phyloP scores from a whole-genome alignment of 805 yeast genomes.

The Ogataea dorogensis region DNA sequence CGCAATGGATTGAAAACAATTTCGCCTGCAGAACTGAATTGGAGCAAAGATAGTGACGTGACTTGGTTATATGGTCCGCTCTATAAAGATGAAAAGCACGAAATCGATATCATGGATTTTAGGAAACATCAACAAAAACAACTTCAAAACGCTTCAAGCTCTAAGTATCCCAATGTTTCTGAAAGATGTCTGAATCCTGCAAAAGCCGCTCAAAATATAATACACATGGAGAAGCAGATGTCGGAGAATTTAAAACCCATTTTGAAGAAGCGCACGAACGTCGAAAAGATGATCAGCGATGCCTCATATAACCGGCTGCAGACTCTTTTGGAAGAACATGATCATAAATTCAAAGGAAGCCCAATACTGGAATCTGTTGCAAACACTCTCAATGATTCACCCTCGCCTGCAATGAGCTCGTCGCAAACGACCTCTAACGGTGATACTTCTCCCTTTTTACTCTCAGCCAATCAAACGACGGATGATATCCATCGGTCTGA shows the following conservation, averaged over 20 bases:
- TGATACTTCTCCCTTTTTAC: slow-evolving; percentile 21
- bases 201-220: neutral
- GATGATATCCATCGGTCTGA: slow-evolving; percentile 13
- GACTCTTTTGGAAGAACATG: slow-evolving; percentile 31
- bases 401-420: slow-evolving; percentile 19
- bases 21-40: slow-evolving; percentile 86
- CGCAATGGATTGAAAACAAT: slow-evolving; percentile 70
- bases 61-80: slow-evolving; percentile 97
- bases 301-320: slow-evolving; percentile 37
- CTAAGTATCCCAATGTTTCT: neutral
- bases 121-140: slow-evolving; percentile 13
- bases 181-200: neutral
- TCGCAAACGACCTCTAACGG: slow-evolving; percentile 11
- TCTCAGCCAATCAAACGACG: slow-evolving; percentile 21
- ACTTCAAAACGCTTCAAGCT: slow-evolving; percentile 3
- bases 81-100: slow-evolving; percentile 26
- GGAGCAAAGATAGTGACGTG: slow-evolving; percentile 96
- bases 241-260: slow-evolving; percentile 68
- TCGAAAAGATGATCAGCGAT: slow-evolving; percentile 74
- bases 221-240: slow-evolving; percentile 10
- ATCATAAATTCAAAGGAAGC: slow-evolving; percentile 30
- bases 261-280: slow-evolving; percentile 79
- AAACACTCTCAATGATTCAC: slow-evolving; percentile 17
- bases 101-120: slow-evolving; percentile 21
- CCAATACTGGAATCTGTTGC: slow-evolving; percentile 34